Conservation (phyloP, 2,329 filamentous ascomycete species). For the Paecilomyces fulvus region DNA sequence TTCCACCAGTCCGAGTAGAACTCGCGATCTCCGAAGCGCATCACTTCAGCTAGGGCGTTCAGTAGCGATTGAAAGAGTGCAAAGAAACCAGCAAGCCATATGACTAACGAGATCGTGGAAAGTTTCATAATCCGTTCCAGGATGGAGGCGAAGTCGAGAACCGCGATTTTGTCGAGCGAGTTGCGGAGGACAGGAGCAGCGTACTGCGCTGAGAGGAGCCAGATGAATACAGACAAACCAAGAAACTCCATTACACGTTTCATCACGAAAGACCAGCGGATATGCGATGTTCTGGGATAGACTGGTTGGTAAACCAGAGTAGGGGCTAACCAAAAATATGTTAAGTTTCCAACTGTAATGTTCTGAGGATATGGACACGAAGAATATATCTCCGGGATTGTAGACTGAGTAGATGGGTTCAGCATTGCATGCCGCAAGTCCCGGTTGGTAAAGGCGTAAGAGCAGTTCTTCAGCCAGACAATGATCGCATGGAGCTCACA, state of each 20-base stretch:
- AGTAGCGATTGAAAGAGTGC: constrained; percentile 88
- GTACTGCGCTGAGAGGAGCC: constrained; percentile 91
- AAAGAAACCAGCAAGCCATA: constrained; percentile 97
- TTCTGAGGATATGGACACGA: constrained; percentile 83
- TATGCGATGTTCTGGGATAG: constrained; percentile 73
- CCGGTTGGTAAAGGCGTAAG: constrained; percentile 93
- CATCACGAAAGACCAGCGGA: constrained; percentile 79
- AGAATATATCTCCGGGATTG: constrained; percentile 72
- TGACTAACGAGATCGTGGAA: constrained; percentile 87
- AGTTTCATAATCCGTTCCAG: constrained; percentile 87
- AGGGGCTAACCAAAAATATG: constrained; percentile 97
- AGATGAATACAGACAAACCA: constrained; percentile 78
- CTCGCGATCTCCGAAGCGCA: constrained; percentile 81
- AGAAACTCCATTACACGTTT: constrained; percentile 74
- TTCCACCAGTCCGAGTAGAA: constrained; percentile 99
- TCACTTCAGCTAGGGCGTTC: constrained; percentile 84
- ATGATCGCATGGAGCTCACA: constrained; percentile 88
- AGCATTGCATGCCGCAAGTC: constrained; percentile 87
- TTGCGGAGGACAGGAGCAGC: constrained; percentile 83
- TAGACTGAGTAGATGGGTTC: constrained; percentile 60
- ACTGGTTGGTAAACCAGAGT: constrained; percentile 95
- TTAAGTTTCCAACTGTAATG: constrained; percentile 77
- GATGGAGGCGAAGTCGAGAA: constrained; percentile 71
- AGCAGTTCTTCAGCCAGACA: constrained; percentile 92
- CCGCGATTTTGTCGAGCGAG: constrained; percentile 77